Conservation (phyloP, 495 filamentous ascomycete genomes). For the Penicillium riverlandense region DNA sequence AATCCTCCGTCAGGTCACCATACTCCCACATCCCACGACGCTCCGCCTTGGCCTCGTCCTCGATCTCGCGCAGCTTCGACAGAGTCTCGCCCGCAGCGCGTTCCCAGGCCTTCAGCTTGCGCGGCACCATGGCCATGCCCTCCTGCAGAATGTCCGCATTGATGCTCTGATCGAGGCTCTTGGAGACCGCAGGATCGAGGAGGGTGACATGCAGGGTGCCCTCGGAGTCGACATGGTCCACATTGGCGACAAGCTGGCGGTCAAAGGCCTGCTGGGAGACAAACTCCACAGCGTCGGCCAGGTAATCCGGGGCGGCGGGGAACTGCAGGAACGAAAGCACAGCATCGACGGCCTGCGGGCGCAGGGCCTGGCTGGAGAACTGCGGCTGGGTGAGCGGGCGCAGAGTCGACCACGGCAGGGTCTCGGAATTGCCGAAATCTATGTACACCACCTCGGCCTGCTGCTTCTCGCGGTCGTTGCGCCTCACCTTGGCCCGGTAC, state of each 20-base stretch:
- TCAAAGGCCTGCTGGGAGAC: constrained; percentile 59
- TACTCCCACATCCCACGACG: constrained; percentile 95
- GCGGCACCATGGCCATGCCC: constrained; percentile 82
- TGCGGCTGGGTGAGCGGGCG: constrained; percentile 70
- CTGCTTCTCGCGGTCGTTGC: constrained; percentile 85
- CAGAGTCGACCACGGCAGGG: constrained; percentile 72
- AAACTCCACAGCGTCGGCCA: constrained; percentile 66
- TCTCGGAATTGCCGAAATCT: constrained; percentile 94
- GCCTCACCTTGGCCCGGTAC: constrained; percentile 87
- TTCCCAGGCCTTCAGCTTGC: constrained; percentile 88
- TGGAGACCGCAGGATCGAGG: constrained; percentile 58
- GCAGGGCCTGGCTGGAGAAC: constrained; percentile 72
- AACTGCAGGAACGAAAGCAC: constrained; percentile 85
- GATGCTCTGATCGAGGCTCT: constrained; percentile 64
- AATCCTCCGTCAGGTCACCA: constrained; percentile 89
- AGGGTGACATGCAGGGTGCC: constrained; percentile 77
- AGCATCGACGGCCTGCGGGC: constrained; percentile 80
- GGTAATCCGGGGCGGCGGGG: constrained; percentile 69
- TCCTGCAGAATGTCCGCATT: constrained; percentile 78
- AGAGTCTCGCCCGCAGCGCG: constrained; percentile 63
- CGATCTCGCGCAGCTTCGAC: constrained; percentile 53
- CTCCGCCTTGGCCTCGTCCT: constrained; percentile 67
- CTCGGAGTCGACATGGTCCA: constrained; percentile 73
- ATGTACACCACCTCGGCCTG: constrained; percentile 87
- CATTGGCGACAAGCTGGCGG: constrained; percentile 76